phyloP scores from a whole-genome alignment of 768 basidiomycete species.

The Hemileccinum rubropunctum region DNA sequence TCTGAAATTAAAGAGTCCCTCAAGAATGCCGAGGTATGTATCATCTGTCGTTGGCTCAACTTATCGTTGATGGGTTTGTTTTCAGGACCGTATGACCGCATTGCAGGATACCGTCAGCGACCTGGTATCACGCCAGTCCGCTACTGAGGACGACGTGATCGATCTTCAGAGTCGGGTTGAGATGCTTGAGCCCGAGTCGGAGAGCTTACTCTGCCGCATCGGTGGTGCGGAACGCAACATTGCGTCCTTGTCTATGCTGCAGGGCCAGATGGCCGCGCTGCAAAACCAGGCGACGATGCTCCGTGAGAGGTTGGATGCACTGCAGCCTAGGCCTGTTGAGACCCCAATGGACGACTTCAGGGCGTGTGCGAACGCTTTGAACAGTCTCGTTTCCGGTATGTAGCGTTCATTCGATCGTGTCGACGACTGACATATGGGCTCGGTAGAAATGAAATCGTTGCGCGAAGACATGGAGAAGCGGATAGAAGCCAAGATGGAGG shows the following conservation, averaged over 20 bases:
- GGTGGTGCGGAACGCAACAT: slow-evolving; percentile 29
- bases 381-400: slow-evolving; percentile 43
- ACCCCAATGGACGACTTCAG: slow-evolving; percentile 19
- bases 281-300: slow-evolving; percentile 20
- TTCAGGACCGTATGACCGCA: slow-evolving; percentile 23
- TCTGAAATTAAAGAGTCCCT: slow-evolving; percentile 23
- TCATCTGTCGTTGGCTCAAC: not conserved
- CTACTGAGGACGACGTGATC: slow-evolving; percentile 29
- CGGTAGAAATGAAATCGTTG: slow-evolving; percentile 44
- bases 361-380: slow-evolving; percentile 36
- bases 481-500: slow-evolving; percentile 45
- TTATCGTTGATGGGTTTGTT: not conserved
- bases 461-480: slow-evolving; percentile 43
- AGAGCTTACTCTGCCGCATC: slow-evolving; percentile 28
- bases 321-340: slow-evolving; percentile 8
- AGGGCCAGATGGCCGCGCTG: slow-evolving; percentile 20
- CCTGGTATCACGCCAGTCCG: slow-evolving; percentile 23
- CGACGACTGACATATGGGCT: not conserved
- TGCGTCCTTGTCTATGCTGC: slow-evolving; percentile 28
- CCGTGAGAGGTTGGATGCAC: slow-evolving; percentile 20
- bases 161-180: slow-evolving; percentile 39
- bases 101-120: slow-evolving; percentile 21
- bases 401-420: not conserved
- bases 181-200: slow-evolving; percentile 35
- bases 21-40: slow-evolving; percentile 21